A percentile compares a stretch with the other conserved stretches of the same genome.
These are phyloP conservation scores for Diaporthe sp. DNA, from an alignment of 2,329 filamentous ascomycete genomes.

Conservation along the genomic window DNA sequence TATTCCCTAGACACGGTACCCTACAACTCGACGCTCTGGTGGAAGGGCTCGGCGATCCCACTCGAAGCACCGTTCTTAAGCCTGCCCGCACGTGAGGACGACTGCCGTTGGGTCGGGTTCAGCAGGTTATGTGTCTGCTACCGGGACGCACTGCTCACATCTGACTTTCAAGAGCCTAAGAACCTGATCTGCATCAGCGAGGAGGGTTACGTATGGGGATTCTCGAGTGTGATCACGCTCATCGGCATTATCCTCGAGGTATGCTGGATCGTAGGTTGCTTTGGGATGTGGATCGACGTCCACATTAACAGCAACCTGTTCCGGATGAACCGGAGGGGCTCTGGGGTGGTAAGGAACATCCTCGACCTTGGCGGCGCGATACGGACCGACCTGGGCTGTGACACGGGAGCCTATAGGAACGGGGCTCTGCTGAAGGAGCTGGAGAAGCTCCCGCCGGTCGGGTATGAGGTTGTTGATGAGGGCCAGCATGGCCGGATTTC, in stretches of 20 bases:
- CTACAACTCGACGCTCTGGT: conserved; percentile 29
- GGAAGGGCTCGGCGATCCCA: conserved; percentile 7
- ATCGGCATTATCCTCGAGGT: conserved; percentile 20
- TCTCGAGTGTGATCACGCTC: conserved; percentile 20
- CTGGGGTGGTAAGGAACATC: conserved; percentile 19
- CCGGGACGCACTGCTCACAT: not conserved
- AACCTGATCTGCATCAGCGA: conserved; percentile 25
- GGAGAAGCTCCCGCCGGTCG: conserved; percentile 7
- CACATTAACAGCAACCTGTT: conserved; percentile 24
- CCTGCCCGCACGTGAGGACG: not conserved
- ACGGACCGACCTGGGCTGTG: conserved; percentile 12
- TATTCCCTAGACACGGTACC: not conserved
- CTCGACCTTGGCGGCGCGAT: conserved; percentile 21
- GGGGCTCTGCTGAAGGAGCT: not conserved
- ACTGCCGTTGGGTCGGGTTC: not conserved
- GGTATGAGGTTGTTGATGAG: conserved; percentile 8
- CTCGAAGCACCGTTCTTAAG: conserved; percentile 23
- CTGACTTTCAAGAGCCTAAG: not conserved
- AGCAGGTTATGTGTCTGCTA: not conserved
- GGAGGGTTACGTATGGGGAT: conserved; percentile 22
- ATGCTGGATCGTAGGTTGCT: conserved; percentile 26
- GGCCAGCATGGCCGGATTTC: not conserved
- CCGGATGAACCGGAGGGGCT: conserved; percentile 25
- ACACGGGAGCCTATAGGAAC: conserved; percentile 14
- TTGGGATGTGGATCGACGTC: conserved; percentile 26